These are phyloP conservation scores for Paratinospora sagittata DNA, from an alignment of 164 flowering plant species.

Conservation along the genomic window DNA sequence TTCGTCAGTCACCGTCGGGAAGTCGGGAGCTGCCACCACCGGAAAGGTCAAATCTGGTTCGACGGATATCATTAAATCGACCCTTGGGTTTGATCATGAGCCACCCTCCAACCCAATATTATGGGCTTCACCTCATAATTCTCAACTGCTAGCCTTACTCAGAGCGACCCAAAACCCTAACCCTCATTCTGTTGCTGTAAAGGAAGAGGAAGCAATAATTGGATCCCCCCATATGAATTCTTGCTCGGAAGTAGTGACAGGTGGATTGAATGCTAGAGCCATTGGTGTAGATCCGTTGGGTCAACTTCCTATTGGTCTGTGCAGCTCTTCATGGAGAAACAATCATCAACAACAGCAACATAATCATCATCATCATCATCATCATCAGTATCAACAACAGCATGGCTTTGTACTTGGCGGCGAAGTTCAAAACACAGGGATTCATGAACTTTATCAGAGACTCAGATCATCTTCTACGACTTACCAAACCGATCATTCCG, in stretches of 20 bases:
- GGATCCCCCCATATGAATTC: slow-evolving; percentile 23
- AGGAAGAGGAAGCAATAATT: slow-evolving; percentile 25
- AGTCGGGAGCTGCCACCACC: slow-evolving; percentile 11
- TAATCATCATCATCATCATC: slow-evolving; percentile 9
- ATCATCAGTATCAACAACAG: slow-evolving; percentile 19
- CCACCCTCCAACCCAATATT: slow-evolving; percentile 24
- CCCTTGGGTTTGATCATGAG: slow-evolving; percentile 27
- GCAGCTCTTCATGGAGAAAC: slow-evolving; percentile 28
- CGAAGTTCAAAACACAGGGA: slow-evolving; percentile 26
- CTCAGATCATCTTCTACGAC: slow-evolving; percentile 32
- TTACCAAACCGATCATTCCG: slow-evolving; percentile 25
- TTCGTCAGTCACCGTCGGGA: slow-evolving; percentile 14
- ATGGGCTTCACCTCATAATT: slow-evolving; percentile 46
- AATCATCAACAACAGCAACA: slow-evolving; percentile 16
- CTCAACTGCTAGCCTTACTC: slow-evolving; percentile 38
- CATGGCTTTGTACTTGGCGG: slow-evolving; percentile 14
- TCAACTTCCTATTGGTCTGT: slow-evolving; percentile 23
- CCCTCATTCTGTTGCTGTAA: slow-evolving; percentile 26
- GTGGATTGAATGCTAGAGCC: slow-evolving; percentile 24
- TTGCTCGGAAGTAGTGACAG: slow-evolving; percentile 15
- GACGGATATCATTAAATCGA: slow-evolving; percentile 26
- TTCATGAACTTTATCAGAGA: slow-evolving; percentile 40
- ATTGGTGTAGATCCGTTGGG: slow-evolving; percentile 26
- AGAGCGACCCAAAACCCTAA: slow-evolving; percentile 26
- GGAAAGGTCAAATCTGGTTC: slow-evolving; percentile 22